Base-by-base conservation (phyloP, 768 basidiomycete species). In the Zangia roseola region DNA sequence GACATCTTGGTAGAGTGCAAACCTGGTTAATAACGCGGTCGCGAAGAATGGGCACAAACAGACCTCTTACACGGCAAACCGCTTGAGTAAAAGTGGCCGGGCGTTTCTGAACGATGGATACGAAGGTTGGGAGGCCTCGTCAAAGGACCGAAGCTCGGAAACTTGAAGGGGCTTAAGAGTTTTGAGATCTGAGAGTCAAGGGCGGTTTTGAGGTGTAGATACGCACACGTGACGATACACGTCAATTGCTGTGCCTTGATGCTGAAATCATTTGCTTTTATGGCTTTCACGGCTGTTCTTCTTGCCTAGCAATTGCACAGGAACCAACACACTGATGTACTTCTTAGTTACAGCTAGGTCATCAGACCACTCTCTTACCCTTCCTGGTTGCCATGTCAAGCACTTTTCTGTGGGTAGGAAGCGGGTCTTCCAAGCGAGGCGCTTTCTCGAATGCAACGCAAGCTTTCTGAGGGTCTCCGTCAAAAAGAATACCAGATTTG, bases 381-480 rank as follows among this genome's bases (percentile, higher is more conserved):
- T 64, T 64, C 14, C 6, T 8, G 6, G 16, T 46, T 10, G 37
- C 43, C 5, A 37, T 7, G 6, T 7, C 28, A 5, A 65, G 20
- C 10, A 12, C 43, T 6, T 0, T 1, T 6, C 21, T 48, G 24
- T 65, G 62, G 6, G 65, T 40, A 20, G 55, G 60, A 16, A 65
- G 39, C 1, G 65, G 49, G 31, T 67, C 47, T 21, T 57, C 60
- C 20, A 65, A 28, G 25, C 17, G 47, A 25, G 55, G 49, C 10
- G 17, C 49, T 19, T 42, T 60, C 43, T 65, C 63, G 21, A 56
- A 60, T 6, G 44, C 55, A 6, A 43, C 16, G 16, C 61, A 59
- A 0, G 52, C 60, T 17, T 67, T 65, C n/a, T 49, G 38, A 2
- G 59, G 45, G 16, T 58, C 63, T 1, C 60, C 63, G 8, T 55